Conservation (phyloP, 768 basidiomycete genomes). For the Xanthoconium stramineum region DNA sequence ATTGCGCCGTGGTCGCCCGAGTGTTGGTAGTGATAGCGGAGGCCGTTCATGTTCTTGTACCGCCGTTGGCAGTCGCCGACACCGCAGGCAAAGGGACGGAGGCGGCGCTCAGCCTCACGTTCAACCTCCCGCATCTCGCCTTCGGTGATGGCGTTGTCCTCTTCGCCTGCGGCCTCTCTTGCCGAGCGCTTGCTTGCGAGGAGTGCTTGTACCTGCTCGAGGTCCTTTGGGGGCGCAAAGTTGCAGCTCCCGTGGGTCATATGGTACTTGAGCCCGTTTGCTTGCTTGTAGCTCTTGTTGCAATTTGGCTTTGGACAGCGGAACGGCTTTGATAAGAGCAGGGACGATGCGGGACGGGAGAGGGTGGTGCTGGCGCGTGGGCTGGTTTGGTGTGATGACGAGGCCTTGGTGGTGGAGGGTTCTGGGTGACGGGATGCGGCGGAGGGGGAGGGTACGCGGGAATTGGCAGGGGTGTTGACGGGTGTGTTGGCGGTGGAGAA, state of each 20-base stretch:
- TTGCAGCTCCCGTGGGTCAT: slow-evolving; percentile 92
- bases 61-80: slow-evolving; percentile 82
- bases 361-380: slow-evolving; percentile 44
- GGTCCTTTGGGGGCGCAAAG: slow-evolving; percentile 85
- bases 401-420: slow-evolving; percentile 13
- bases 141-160: slow-evolving; percentile 47
- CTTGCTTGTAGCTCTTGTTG: slow-evolving; percentile 95
- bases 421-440: slow-evolving; percentile 19
- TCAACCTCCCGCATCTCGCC: slow-evolving; percentile 70
- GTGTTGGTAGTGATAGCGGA: slow-evolving; percentile 96
- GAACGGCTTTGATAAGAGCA: slow-evolving; percentile 83
- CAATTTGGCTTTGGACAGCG: slow-evolving; percentile 93
- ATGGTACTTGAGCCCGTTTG: slow-evolving; percentile 93
- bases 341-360: slow-evolving; percentile 51
- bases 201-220: slow-evolving; percentile 72
- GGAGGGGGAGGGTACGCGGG: slow-evolving; percentile 38
- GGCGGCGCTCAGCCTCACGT: slow-evolving; percentile 77
- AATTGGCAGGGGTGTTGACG: slow-evolving; percentile 45
- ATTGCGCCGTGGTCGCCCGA: slow-evolving; percentile 92
- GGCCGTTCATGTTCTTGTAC: slow-evolving; percentile 99
- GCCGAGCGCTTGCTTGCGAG: slow-evolving; percentile 48
- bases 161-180: slow-evolving; percentile 41
- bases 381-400: slow-evolving; percentile 25
- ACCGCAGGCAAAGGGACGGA: slow-evolving; percentile 86
- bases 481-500: slow-evolving; percentile 50